Conservation (phyloP, 345 rosid species). For the Anastatica hierochuntica region DNA sequence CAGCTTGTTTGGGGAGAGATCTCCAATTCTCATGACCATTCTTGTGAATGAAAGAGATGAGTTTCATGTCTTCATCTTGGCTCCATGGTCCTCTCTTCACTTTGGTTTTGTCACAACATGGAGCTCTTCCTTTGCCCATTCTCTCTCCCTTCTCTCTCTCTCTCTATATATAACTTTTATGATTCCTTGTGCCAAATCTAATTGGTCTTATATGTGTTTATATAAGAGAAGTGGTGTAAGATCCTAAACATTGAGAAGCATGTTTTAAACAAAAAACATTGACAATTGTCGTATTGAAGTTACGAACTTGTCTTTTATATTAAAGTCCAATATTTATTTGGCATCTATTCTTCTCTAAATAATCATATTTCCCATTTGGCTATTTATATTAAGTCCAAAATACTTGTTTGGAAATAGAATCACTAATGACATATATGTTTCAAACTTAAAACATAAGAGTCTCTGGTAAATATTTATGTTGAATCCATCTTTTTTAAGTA, state of each 20-base stretch:
- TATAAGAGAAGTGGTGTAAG: constrained; percentile 11
- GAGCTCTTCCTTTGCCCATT: constrained; percentile 39
- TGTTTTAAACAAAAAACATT: constrained; percentile 2
- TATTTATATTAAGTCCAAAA: no score
- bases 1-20: constrained; percentile 55
- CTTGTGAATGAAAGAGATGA: constrained; percentile 36
- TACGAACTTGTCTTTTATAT: no score
- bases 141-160: constrained; percentile 2
- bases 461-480: no score
- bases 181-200: constrained; percentile 18
- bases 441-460: no score
- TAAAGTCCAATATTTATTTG: no score
- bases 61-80: constrained; percentile 47
- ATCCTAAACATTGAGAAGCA: not conserved
- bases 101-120: constrained; percentile 50
- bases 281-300: constrained; percentile 4
- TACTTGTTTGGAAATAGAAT: no score
- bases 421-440: no score
- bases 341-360: no score
- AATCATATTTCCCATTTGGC: no score
- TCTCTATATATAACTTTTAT: not conserved
- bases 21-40: constrained; percentile 58
- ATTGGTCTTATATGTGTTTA: constrained; percentile 19
- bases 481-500: no score
- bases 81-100: constrained; percentile 67